Conservation (phyloP, 345 rosid genomes). For the Euphorbia lathyris region DNA sequence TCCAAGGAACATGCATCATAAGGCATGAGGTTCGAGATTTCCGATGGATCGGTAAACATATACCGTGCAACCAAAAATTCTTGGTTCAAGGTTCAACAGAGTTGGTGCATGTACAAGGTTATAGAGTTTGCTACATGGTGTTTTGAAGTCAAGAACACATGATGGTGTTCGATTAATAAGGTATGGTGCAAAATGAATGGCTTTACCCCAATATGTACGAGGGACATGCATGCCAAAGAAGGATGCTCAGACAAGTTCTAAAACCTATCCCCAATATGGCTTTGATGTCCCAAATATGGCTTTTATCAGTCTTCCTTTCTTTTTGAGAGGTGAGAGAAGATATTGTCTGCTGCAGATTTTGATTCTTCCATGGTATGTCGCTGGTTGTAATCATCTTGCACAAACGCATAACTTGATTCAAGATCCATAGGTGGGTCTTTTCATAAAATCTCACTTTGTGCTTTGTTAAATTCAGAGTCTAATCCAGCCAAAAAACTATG, state of each 20-base stretch:
- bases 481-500: background rate
- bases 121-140: background rate
- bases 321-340: background rate
- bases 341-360: no score
- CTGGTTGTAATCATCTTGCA: background rate
- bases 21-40: background rate
- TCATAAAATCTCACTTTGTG: background rate
- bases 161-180: background rate
- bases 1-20: background rate
- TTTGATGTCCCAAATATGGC: no score
- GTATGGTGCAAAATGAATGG: background rate
- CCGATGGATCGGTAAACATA: background rate
- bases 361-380: no score
- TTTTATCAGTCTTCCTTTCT: background rate
- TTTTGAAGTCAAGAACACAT: background rate
- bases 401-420: conserved; percentile 8
- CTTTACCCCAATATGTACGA: background rate
- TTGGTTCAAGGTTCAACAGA: background rate
- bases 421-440: background rate
- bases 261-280: no score
- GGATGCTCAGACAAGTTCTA: background rate
- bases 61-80: background rate
- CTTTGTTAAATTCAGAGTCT: background rate
- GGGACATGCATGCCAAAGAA: background rate
- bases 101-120: background rate